Conservation (phyloP, 2,329 filamentous ascomycete genomes). For the Calonectria naviculata region DNA sequence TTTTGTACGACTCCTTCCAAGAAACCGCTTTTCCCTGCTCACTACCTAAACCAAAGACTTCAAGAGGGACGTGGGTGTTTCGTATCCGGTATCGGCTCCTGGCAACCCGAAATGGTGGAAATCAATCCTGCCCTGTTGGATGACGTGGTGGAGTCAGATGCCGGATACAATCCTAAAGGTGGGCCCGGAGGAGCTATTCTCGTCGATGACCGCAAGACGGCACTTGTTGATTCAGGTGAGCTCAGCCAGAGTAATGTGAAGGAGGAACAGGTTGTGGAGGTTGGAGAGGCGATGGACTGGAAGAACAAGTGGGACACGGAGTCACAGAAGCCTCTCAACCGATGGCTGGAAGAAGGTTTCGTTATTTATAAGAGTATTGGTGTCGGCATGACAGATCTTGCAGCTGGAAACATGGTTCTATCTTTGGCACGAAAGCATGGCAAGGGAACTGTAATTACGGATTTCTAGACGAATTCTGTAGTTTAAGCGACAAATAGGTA, state of each 20-base stretch:
- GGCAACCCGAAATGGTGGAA: constrained; percentile 73
- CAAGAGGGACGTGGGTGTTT: constrained; percentile 40
- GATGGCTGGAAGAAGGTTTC: constrained; percentile 36
- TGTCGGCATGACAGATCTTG: constrained; percentile 47
- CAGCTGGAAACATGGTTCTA: constrained; percentile 28
- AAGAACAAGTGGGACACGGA: not conserved
- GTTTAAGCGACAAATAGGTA: too few relatives aligned
- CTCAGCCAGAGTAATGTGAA: constrained; percentile 70
- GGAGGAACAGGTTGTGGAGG: constrained; percentile 69
- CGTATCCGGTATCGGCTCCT: constrained; percentile 64
- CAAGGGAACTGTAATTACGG: not conserved
- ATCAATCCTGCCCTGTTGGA: constrained; percentile 71
- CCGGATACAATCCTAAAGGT: not conserved
- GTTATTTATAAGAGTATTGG: constrained; percentile 42
- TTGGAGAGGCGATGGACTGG: constrained; percentile 56
- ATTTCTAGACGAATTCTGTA: not conserved
- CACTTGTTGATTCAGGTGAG: constrained; percentile 74
- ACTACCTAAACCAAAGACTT: constrained; percentile 6
- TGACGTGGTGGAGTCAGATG: constrained; percentile 11
- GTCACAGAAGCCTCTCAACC: not conserved
- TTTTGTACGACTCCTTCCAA: constrained; percentile 36
- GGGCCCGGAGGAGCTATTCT: constrained; percentile 43
- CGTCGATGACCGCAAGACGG: constrained; percentile 68
- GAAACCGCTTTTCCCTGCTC: constrained; percentile 22
- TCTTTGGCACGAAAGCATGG: not conserved